A percentile compares a stretch with the other conserved stretches of the same genome.
Conservation (phyloP, 2,329 filamentous ascomycete genomes). For the Aotearoamyces nothofagi region DNA sequence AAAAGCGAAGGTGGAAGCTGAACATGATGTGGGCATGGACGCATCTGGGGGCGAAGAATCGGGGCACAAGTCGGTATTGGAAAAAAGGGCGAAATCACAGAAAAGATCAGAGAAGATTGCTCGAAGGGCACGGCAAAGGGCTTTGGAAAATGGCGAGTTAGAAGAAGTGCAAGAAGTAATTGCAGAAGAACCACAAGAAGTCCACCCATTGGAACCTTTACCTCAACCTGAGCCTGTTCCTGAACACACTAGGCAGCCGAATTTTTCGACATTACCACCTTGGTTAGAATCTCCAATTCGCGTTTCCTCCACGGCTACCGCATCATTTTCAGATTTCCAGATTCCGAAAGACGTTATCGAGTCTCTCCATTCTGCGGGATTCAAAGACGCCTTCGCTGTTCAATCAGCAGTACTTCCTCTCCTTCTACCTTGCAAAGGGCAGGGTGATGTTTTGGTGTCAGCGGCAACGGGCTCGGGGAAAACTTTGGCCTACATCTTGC, state of each 20-base stretch:
- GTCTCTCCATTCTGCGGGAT: constrained; percentile 51
- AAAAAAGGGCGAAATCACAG: constrained; percentile 39
- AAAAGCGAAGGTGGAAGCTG: constrained; percentile 6
- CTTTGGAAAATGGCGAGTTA: constrained; percentile 17
- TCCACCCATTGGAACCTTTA: constrained; percentile 64
- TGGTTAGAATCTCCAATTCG: constrained; percentile 71
- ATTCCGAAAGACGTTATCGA: constrained; percentile 44
- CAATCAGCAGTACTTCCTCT: constrained; percentile 71
- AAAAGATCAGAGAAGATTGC: constrained; percentile 29
- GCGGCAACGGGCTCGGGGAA: constrained; percentile 94
- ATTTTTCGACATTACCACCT: constrained; percentile 62
- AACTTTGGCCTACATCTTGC: constrained; percentile 80
- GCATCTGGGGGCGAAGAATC: constrained; percentile 7
- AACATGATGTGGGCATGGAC: constrained; percentile 6
- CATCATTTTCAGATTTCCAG: constrained; percentile 48
- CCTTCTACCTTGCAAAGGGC: constrained; percentile 49
- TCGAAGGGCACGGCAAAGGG: constrained; percentile 15
- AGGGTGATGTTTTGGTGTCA: constrained; percentile 75
- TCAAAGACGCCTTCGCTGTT: constrained; percentile 59
- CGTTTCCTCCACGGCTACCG: constrained; percentile 42
- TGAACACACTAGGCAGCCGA: constrained; percentile 40
- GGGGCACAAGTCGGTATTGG: constrained; percentile 33
- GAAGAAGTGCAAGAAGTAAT: constrained; percentile 15
- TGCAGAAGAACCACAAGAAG: constrained; percentile 22
- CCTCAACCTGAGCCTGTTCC: constrained; percentile 58